phyloP scores from a whole-genome alignment of 306 rosid species.

The Sicyos baderoa region DNA sequence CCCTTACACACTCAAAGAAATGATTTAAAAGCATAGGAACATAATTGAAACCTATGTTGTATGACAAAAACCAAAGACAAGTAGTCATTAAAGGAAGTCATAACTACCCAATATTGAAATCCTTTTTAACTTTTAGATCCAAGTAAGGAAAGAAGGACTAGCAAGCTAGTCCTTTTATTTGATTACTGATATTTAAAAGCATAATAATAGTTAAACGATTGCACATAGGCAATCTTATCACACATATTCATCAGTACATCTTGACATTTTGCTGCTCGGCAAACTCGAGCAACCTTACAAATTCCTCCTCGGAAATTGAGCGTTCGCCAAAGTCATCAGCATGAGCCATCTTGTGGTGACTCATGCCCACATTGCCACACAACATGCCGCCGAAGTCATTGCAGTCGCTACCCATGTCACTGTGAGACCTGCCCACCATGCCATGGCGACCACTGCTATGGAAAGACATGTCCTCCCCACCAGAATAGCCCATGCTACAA shows the following conservation, averaged over 20 bases:
- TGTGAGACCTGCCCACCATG: not conserved
- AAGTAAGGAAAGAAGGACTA: not conserved
- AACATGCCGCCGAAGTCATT: not conserved
- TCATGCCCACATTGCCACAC: not conserved
- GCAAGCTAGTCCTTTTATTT: constrained; percentile 2
- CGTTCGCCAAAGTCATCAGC: not conserved
- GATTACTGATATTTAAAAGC: not conserved
- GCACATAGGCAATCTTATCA: not conserved
- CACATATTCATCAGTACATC: not conserved
- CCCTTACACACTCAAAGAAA: no score
- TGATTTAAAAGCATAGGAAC: no score
- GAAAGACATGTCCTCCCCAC: constrained; percentile 3
- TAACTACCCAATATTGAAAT: no score
- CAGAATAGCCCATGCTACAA: no score
- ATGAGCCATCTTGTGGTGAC: not conserved
- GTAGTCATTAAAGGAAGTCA: no score
- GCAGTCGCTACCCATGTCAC: not conserved
- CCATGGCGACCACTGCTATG: not conserved
- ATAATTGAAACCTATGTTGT: no score
- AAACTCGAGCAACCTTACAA: not conserved
- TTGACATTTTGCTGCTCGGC: not conserved
- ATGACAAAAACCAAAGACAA: no score
- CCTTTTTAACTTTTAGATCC: no score
- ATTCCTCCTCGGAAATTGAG: not conserved
- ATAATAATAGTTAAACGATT: not conserved